Base-by-base conservation (phyloP, 2,329 filamentous ascomycete genomes). In the Cladosporium sp. region DNA sequence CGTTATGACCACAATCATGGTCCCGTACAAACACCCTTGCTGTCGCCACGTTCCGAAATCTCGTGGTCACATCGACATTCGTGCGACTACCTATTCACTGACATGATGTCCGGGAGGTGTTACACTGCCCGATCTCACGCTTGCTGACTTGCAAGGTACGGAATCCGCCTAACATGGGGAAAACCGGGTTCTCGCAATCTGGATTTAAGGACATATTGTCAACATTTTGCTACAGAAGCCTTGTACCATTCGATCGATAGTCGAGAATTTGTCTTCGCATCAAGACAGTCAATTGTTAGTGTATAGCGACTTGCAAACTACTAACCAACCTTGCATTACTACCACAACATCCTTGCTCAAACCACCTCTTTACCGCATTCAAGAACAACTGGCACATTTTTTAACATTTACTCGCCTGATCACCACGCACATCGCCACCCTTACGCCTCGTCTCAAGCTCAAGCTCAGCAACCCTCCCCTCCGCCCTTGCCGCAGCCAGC, bases 391-490 rank as follows among this genome's bases (percentile, higher is more conserved):
- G 10, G n/a, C 40, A 8, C 3, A 2, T 4, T 11, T 5, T 12
- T 23, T 10, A 46, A 12, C n/a, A 21, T n/a, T 46, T 46, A 3
- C n/a, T 12, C n/a, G 40, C n/a, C n/a, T 46, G 8, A 2, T 23
- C 14, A 16, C 8, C 55, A 35, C 12, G n/a, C n/a, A 8, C 55
- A 57, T 16, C 31, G 35, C 18, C 16, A 35, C 55, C 55, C 55
- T 57, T 37, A 46, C 23, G 29, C 55, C 55, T 57, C 18, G 55
- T 23, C 28, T 35, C 29, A 33, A 35, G 31, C 55, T 57, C 55
- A 57, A 57, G 55, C 55, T 35, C 55, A 57, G 35, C 28, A 57
- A 37, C 55, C 55, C 28, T 33, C 55, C 14, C 31, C 53, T 57
- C 29, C 53, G 29, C 35, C 55, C 11, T 57, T 14, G 28, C 29